Evolutionary conservation across 805 yeast genomes (phyloP).

Genomic region (Maudiozyma serrabonitensis): DNA sequence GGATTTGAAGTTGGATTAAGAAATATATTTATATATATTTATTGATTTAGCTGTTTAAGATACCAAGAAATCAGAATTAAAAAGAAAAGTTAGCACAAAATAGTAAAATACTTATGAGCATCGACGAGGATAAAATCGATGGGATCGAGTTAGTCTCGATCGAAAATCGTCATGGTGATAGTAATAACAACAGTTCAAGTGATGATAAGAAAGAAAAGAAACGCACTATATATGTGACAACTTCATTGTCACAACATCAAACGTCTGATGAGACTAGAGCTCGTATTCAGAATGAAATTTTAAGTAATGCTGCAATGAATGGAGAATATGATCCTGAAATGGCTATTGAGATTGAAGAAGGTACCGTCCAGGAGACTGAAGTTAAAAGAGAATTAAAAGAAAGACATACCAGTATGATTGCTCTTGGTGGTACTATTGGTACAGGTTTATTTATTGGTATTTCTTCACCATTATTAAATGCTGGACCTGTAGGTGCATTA

Average conservation of each 20-base stretch:
- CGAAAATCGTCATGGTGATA: background rate
- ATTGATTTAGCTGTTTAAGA: too few species aligned
- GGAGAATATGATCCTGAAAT: background rate
- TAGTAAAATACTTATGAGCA: background rate
- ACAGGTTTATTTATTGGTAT: slow-evolving; percentile 68
- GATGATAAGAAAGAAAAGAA: background rate
- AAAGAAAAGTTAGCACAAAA: too few species aligned
- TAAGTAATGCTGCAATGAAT: background rate
- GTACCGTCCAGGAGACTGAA: slow-evolving; percentile 29
- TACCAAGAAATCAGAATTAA: too few species aligned
- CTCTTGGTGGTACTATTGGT: slow-evolving; percentile 73
- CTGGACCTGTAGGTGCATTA: slow-evolving; percentile 63
- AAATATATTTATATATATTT: too few species aligned
- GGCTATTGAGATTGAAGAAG: slow-evolving; percentile 2
- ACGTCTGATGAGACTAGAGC: slow-evolving; percentile 20
- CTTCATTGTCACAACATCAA: background rate
- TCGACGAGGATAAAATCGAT: background rate
- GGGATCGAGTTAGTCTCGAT: background rate
- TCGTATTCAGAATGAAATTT: background rate
- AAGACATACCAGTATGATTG: slow-evolving; percentile 66
- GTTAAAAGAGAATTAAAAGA: slow-evolving; percentile 53
- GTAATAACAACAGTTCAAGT: background rate
- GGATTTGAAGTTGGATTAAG: too few species aligned
- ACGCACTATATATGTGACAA: background rate
- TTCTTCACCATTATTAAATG: slow-evolving; percentile 40